Conservation (phyloP, 129 eudicot species). For the Mikania micrantha region DNA sequence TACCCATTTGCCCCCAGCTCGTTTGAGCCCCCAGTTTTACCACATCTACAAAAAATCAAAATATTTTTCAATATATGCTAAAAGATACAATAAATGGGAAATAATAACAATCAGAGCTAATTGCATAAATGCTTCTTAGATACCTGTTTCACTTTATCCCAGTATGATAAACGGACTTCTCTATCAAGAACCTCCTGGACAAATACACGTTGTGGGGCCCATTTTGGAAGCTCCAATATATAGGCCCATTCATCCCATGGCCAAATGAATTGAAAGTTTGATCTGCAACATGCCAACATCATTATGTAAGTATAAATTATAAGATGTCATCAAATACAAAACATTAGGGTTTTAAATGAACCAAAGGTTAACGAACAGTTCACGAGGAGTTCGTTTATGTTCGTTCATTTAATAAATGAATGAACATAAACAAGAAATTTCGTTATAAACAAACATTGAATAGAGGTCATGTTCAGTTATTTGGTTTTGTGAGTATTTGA, state of each 20-base stretch:
- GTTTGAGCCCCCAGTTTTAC: background rate
- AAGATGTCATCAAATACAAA: background rate
- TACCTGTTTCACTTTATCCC: conserved; percentile 98
- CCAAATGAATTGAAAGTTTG: conserved; percentile 97
- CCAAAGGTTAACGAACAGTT: too few relatives aligned
- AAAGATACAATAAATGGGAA: background rate
- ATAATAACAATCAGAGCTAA: background rate
- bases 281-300: conserved; percentile 54
- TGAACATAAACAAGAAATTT: too few relatives aligned
- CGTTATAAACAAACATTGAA: too few relatives aligned
- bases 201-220: conserved; percentile 97
- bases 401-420: too few relatives aligned
- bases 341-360: background rate
- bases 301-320: background rate
- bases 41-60: background rate
- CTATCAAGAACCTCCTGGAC: conserved; percentile 98
- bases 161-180: conserved; percentile 91
- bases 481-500: too few relatives aligned
- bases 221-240: conserved; percentile 92
- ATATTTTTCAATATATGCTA: background rate
- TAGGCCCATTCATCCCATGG: conserved; percentile 99
- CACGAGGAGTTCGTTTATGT: too few relatives aligned
- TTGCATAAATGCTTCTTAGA: background rate
- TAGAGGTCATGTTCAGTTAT: too few relatives aligned
- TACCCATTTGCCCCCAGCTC: background rate